A percentile compares a stretch with the other conserved stretches of the same genome.
These are phyloP conservation scores for Amauroascus niger DNA, from an alignment of 2,329 filamentous ascomycete genomes.

Conservation along the genomic window DNA sequence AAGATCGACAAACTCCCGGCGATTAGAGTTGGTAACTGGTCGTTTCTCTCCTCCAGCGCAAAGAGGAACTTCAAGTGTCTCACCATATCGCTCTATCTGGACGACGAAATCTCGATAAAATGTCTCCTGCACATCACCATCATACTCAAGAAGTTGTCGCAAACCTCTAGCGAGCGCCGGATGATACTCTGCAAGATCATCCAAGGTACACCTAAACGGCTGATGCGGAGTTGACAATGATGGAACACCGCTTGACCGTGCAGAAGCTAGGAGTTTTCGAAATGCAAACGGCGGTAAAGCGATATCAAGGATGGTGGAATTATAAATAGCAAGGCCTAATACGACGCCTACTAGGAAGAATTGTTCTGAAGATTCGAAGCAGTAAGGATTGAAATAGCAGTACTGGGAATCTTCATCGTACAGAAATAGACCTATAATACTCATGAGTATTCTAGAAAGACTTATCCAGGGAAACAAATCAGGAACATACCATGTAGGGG, in stretches of 20 bases:
- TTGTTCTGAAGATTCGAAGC: slow-evolving; percentile 83
- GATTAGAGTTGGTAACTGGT: slow-evolving; percentile 73
- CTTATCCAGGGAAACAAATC: slow-evolving; percentile 4
- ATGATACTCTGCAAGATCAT: slow-evolving; percentile 73
- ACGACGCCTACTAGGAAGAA: slow-evolving; percentile 85
- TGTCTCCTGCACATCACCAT: slow-evolving; percentile 69
- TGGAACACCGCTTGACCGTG: slow-evolving; percentile 50
- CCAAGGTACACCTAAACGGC: slow-evolving; percentile 61
- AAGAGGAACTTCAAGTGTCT: slow-evolving; percentile 56
- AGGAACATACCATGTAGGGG: slow-evolving; percentile 64
- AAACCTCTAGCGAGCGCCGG: slow-evolving; percentile 67
- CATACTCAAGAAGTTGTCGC: slow-evolving; percentile 65
- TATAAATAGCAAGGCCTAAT: slow-evolving; percentile 84
- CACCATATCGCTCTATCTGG: slow-evolving; percentile 67
- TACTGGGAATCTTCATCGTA: slow-evolving; percentile 85
- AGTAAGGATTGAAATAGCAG: slow-evolving; percentile 88
- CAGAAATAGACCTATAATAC: slow-evolving; percentile 63
- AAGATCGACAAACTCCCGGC: slow-evolving; percentile 74
- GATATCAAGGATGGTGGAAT: slow-evolving; percentile 84
- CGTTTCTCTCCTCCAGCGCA: slow-evolving; percentile 62
- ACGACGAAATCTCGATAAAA: slow-evolving; percentile 77
- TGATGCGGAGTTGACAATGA: slow-evolving; percentile 48
- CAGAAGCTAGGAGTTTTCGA: slow-evolving; percentile 70
- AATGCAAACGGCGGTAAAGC: slow-evolving; percentile 83
- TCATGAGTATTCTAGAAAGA: slow-evolving; percentile 3